phyloP scores from a whole-genome alignment of 768 basidiomycete species.

The Crassisporium funariophilum region DNA sequence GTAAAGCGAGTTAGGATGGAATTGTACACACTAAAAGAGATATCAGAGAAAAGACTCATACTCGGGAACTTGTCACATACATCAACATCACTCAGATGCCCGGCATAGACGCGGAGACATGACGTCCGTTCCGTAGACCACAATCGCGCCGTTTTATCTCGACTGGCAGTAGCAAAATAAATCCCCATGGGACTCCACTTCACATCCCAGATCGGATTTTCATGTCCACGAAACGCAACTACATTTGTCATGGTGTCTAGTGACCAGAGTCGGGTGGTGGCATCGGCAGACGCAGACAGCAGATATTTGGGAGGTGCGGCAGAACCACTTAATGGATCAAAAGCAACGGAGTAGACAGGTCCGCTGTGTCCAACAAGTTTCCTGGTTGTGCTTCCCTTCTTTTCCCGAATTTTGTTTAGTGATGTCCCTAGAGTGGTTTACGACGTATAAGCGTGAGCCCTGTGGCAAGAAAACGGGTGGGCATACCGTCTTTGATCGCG shows the following conservation, averaged over 20 bases:
- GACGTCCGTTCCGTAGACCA: constrained; percentile 94
- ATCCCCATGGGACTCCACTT: constrained; percentile 98
- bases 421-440: constrained; percentile 49
- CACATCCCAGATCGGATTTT: constrained; percentile 98
- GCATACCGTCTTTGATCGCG: constrained; percentile 71
- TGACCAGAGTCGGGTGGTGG: constrained; percentile 91
- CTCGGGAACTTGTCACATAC: constrained; percentile 50
- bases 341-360: constrained; percentile 92
- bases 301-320: constrained; percentile 84
- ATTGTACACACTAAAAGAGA: constrained; percentile 75
- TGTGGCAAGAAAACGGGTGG: neutral
- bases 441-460: neutral
- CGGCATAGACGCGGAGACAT: constrained; percentile 89
- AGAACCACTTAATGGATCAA: constrained; percentile 90
- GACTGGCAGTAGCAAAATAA: constrained; percentile 96
- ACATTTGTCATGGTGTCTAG: constrained; percentile 93
- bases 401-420: constrained; percentile 70
- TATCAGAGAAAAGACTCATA: constrained; percentile 3
- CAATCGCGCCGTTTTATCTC: constrained; percentile 91
- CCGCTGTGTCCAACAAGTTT: constrained; percentile 97
- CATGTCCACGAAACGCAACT: constrained; percentile 92
- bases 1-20: constrained; percentile 98
- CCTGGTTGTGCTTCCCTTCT: constrained; percentile 82
- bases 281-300: constrained; percentile 90
- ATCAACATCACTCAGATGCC: constrained; percentile 96